A percentile compares a stretch with the other conserved stretches of the same genome.
Conservation (phyloP, 2,329 filamentous ascomycete genomes). For the Cryoendolithus antarcticus region DNA sequence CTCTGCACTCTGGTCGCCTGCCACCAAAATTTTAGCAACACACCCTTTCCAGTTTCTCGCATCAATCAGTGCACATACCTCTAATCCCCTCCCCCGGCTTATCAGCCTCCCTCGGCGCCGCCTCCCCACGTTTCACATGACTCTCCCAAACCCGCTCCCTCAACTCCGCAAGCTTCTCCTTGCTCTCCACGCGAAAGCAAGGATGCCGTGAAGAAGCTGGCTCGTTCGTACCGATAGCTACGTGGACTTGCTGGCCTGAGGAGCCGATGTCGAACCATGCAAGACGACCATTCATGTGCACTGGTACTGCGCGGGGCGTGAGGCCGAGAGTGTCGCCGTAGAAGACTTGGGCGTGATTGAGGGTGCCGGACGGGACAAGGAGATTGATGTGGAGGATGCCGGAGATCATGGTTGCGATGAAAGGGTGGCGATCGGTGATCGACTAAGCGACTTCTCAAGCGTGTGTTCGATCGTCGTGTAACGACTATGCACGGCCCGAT, state of each 20-base stretch:
- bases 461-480: too few species aligned
- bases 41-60: slow-evolving; percentile 1
- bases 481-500: too few species aligned
- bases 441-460: too few species aligned
- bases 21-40: background rate
- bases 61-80: slow-evolving; percentile 6
- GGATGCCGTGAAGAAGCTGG: slow-evolving; percentile 40
- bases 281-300: slow-evolving; percentile 37
- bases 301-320: slow-evolving; percentile 39
- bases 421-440: too few species aligned
- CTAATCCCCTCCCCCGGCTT: slow-evolving; percentile 36
- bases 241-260: slow-evolving; percentile 44
- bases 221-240: slow-evolving; percentile 35
- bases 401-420: slow-evolving; percentile 32
- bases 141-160: slow-evolving; percentile 42
- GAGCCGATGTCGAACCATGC: slow-evolving; percentile 50
- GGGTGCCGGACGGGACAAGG: slow-evolving; percentile 41
- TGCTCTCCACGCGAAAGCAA: slow-evolving; percentile 43
- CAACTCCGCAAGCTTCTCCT: slow-evolving; percentile 36
- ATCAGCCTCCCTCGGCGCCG: slow-evolving; percentile 44
- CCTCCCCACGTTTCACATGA: slow-evolving; percentile 33
- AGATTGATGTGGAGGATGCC: slow-evolving; percentile 48
- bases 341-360: slow-evolving; percentile 41
- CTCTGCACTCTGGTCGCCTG: slow-evolving; percentile 43
- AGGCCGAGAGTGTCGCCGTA: slow-evolving; percentile 46